phyloP scores from a whole-genome alignment of 1,139 yeast species.

The Saccharomyces hybrid region DNA sequence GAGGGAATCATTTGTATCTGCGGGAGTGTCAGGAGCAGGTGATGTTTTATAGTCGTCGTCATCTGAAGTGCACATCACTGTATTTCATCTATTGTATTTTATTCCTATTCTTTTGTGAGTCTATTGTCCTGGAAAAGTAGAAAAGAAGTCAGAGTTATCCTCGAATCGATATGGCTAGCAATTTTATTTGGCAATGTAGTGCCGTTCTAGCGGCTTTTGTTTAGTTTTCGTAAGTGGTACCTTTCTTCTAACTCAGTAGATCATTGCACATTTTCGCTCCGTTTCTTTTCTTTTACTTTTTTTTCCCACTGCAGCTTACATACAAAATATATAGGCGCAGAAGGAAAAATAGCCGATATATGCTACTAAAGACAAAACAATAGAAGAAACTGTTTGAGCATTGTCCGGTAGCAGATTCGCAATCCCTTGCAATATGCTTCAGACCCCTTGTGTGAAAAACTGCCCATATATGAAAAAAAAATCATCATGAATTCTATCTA shows the following conservation, averaged over 20 bases:
- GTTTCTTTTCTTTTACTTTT: background rate
- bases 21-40: background rate
- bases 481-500: too few species aligned
- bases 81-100: background rate
- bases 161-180: background rate
- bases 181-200: background rate
- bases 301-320: background rate
- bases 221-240: background rate
- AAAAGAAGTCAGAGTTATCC: background rate
- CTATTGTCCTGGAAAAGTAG: background rate
- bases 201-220: background rate
- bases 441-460: too few species aligned
- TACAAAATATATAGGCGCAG: background rate
- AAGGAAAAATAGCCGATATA: background rate
- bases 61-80: constrained; percentile 1
- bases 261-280: background rate
- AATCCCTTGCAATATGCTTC: background rate
- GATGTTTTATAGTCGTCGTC: constrained; percentile 2
- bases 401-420: too few species aligned
- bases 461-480: too few species aligned
- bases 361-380: background rate
- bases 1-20: background rate
- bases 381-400: background rate
- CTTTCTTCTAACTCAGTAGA: background rate
- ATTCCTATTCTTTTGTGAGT: background rate